These are phyloP conservation scores for Aspergillus sp. DNA, from an alignment of 2,329 filamentous ascomycete genomes.

Conservation along the genomic window DNA sequence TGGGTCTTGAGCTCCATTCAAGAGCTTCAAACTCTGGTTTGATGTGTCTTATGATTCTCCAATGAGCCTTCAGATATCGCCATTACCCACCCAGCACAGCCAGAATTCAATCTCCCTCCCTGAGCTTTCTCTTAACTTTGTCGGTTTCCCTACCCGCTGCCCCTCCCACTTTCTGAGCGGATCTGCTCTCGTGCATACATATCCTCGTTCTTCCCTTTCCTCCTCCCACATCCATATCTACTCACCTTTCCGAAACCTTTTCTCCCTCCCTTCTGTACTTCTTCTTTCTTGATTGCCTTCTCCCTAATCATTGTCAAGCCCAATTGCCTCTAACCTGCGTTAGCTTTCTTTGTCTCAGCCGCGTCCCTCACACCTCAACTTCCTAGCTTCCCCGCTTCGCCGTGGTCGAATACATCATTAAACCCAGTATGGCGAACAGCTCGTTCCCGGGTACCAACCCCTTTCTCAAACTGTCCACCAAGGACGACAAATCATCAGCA, in stretches of 20 bases:
- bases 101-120: constrained; percentile 16
- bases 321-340: constrained; percentile 58
- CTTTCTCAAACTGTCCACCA: constrained; percentile 79
- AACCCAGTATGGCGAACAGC: constrained; percentile 67
- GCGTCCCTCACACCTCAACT: constrained; percentile 65
- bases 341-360: constrained; percentile 67
- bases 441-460: constrained; percentile 80
- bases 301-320: background rate
- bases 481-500: constrained; percentile 53
- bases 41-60: constrained; percentile 23
- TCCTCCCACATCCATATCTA: constrained; percentile 5
- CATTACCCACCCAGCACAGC: constrained; percentile 27
- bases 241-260: constrained; percentile 1
- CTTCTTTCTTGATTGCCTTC: constrained; percentile 20
- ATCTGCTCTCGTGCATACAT: constrained; percentile 24
- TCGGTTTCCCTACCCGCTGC: constrained; percentile 31
- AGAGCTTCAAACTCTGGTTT: constrained; percentile 25
- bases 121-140: constrained; percentile 14
- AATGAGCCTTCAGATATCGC: constrained; percentile 29
- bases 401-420: constrained; percentile 35
- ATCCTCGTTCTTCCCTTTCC: background rate
- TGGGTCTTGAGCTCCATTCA: constrained; percentile 20
- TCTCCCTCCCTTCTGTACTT: background rate
- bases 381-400: constrained; percentile 43
- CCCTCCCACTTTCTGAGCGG: constrained; percentile 21